Evolutionary conservation across 2,329 filamentous ascomycete species (phyloP), one percentile per base, ranked within the genome.

Genomic region (Sporothrix curviconia): DNA sequence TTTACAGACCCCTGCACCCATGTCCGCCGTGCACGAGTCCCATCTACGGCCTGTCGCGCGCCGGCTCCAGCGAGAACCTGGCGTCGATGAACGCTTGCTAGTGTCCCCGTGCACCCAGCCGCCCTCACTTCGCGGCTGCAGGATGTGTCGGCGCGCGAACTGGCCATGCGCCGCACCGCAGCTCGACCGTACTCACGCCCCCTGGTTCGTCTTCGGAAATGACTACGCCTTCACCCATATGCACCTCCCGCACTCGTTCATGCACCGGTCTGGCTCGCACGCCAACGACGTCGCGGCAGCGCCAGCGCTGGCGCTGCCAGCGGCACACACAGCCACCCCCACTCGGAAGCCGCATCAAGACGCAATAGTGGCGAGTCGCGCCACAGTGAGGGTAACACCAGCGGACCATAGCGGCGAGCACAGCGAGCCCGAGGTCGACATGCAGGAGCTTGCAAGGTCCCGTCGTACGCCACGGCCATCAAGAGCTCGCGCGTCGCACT

Each of bases 51-150:
- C 81, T 83, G 52, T 86, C 89, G 55, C 84, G 90, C 57, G 82
- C 86, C 47, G 86, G 87, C 6, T 97, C 92, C 0, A 76, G 80
- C 9, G 94, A 97, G 65, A 92, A 96, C 67, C 76, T 97, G 24
- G 76, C 82, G 49, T 82, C 78, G 4, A 74, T 84, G 67, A 75
- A 81, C 43, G 34, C 25, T 22, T 49, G 73, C 76, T 57, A 65
- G 76, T 62, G 73, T 74, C 49, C 68, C 68, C 36, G 71, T 78
- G 19, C 70, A 72, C 14, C 80, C 79, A n/a, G 79, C 78, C 32
- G 78, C 72, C 59, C 79, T 82, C 63, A 89, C 70, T 71, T 86
- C 71, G 71, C 85, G 71, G 55, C 77, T 96, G 59, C 89, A 92
- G 61, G 85, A 83, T 66, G 84, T 92, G 51, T 80, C 80, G 8